phyloP scores from a whole-genome alignment of 2,329 filamentous ascomycete genomes.

The Berkeleyomyces rouxiae region DNA sequence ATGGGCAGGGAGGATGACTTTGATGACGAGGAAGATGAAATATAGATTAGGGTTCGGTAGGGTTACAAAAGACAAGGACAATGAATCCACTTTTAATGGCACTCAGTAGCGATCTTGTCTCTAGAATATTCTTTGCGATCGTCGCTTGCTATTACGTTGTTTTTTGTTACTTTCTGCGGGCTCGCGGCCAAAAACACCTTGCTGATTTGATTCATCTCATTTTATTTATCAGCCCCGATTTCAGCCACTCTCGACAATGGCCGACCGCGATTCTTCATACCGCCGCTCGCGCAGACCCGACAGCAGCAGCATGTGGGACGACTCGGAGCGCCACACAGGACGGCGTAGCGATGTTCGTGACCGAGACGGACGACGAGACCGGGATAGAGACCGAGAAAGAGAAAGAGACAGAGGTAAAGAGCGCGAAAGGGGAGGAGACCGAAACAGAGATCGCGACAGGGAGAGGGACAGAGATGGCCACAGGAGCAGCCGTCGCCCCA shows the following conservation, averaged over 20 bases:
- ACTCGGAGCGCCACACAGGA: slow-evolving; percentile 26
- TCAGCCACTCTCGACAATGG: not conserved
- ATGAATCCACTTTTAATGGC: not conserved
- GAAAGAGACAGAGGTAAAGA: slow-evolving; percentile 18
- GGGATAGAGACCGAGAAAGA: slow-evolving; percentile 19
- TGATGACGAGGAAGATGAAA: slow-evolving; percentile 89
- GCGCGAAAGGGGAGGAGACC: slow-evolving; percentile 25
- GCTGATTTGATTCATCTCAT: not conserved
- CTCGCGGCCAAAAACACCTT: too few species aligned
- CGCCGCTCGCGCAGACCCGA: slow-evolving; percentile 25
- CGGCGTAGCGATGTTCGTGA: slow-evolving; percentile 1
- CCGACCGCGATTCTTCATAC: not conserved
- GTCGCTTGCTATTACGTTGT: not conserved
- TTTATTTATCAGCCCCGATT: not conserved
- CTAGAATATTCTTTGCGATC: not conserved
- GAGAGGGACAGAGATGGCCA: slow-evolving; percentile 19
- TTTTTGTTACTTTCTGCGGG: not conserved
- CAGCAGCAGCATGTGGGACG: slow-evolving; percentile 46
- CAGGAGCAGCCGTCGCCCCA: slow-evolving; percentile 5
- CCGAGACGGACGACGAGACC: slow-evolving; percentile 18
- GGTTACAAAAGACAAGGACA: not conserved
- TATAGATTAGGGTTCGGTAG: slow-evolving; percentile 26
- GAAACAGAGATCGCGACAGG: slow-evolving; percentile 21
- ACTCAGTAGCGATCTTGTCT: not conserved
- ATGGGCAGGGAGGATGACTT: slow-evolving; percentile 96